A percentile compares a stretch with the other conserved stretches of the same genome.
Evolutionary conservation across 2,329 filamentous ascomycete species (phyloP).

Genomic region (Lachnellula cervina): DNA sequence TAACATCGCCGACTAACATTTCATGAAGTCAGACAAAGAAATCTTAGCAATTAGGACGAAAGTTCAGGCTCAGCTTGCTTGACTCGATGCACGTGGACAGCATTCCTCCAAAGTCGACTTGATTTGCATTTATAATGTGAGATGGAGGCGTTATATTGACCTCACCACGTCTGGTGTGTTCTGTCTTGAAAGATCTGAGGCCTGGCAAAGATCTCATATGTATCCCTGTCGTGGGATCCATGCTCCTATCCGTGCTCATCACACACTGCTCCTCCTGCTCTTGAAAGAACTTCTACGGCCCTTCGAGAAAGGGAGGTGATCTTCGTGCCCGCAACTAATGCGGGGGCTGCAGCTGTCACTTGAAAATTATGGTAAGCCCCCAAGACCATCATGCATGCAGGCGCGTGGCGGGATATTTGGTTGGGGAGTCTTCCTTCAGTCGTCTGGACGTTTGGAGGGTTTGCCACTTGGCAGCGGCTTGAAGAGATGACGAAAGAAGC

Average conservation of each 20-base stretch:
- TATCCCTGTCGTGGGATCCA: constrained; percentile 15
- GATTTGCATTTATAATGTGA: constrained; percentile 8
- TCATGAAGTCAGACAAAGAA: constrained; percentile 45
- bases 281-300: constrained; percentile 31
- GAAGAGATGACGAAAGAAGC: neutral
- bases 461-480: neutral
- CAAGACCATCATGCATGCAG: constrained; percentile 26
- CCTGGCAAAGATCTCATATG: constrained; percentile 6
- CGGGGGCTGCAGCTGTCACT: constrained; percentile 39
- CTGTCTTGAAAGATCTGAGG: constrained; percentile 7
- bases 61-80: constrained; percentile 33
- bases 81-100: constrained; percentile 53
- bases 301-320: constrained; percentile 38
- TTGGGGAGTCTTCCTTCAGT: constrained; percentile 10
- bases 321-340: constrained; percentile 30
- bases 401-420: constrained; percentile 20
- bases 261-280: constrained; percentile 20
- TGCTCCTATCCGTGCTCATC: constrained; percentile 26
- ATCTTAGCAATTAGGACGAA: constrained; percentile 19
- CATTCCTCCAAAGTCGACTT: constrained; percentile 13
- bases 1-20: constrained; percentile 19
- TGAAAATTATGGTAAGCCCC: constrained; percentile 26
- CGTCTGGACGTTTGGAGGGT: neutral
- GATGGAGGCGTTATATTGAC: constrained; percentile 7
- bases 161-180: neutral